phyloP scores from a whole-genome alignment of 257 asterid species.

The Solanum raphanifolium region DNA sequence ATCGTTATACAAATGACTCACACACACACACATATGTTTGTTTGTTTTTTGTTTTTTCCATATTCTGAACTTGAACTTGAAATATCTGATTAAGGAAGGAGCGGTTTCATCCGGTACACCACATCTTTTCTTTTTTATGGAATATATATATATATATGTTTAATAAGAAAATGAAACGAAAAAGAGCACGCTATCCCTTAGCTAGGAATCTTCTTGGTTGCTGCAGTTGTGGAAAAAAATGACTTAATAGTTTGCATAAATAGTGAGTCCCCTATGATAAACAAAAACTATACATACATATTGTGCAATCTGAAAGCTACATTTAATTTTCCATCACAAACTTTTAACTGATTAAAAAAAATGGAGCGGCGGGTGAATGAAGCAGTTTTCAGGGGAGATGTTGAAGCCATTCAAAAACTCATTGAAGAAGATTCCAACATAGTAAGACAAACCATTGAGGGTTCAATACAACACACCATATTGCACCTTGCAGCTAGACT shows the following conservation, averaged over 20 bases:
- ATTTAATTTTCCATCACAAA: neutral
- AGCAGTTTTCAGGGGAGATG: constrained; percentile 19
- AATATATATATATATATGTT: no score
- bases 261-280: neutral
- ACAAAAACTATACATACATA: no score
- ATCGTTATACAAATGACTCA: no score
- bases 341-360: neutral
- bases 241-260: neutral
- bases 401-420: constrained; percentile 1
- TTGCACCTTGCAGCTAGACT: constrained; percentile 31
- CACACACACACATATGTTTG: no score
- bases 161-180: no score
- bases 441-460: neutral
- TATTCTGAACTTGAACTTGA: no score
- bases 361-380: constrained; percentile 40
- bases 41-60: no score
- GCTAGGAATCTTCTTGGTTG: neutral
- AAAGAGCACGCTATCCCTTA: neutral
- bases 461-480: constrained; percentile 10
- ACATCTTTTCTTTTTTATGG: no score
- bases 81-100: no score
- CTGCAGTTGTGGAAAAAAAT: neutral
- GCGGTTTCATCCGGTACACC: no score
- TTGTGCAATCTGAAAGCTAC: no score
- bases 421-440: neutral